Conservation (phyloP, 2,329 filamentous ascomycete genomes). For the Calonectria fujianensis region DNA sequence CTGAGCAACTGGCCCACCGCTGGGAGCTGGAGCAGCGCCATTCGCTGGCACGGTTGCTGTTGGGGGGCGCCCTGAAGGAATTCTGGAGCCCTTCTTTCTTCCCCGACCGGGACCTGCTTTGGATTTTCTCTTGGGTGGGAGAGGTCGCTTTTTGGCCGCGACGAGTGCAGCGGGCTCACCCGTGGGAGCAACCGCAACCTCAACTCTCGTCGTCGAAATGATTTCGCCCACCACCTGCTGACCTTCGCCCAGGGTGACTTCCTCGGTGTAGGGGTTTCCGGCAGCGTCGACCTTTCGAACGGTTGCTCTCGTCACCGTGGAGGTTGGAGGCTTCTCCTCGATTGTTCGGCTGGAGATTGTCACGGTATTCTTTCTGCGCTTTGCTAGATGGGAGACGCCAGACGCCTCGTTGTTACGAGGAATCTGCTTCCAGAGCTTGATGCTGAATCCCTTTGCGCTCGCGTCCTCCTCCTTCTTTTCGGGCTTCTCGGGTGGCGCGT, state of each 20-base stretch:
- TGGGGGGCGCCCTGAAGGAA: conserved; percentile 60
- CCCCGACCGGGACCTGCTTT: conserved; percentile 86
- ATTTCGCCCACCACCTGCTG: conserved; percentile 89
- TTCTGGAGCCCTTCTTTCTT: conserved; percentile 82
- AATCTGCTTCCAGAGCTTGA: conserved; percentile 78
- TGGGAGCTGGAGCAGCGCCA: conserved; percentile 62
- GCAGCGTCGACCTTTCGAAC: conserved; percentile 86
- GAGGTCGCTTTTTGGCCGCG: conserved; percentile 76
- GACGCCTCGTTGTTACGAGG: conserved; percentile 74
- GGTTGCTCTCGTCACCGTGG: conserved; percentile 84
- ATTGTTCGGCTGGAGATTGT: conserved; percentile 73
- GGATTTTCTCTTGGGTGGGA: conserved; percentile 86
- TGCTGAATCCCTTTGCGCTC: conserved; percentile 70
- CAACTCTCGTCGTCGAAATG: conserved; percentile 75
- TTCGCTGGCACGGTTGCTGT: conserved; percentile 57
- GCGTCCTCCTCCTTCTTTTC: conserved; percentile 80
- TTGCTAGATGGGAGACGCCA: conserved; percentile 74
- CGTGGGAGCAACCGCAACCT: conserved; percentile 65
- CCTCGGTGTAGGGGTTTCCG: conserved; percentile 89
- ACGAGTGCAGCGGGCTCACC: conserved; percentile 71
- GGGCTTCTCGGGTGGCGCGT: conserved; percentile 68
- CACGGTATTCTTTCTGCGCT: conserved; percentile 77
- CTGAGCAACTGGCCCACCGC: conserved; percentile 59
- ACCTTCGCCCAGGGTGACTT: conserved; percentile 87
- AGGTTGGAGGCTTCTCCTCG: conserved; percentile 65